Conservation (phyloP, 768 basidiomycete species). For the Serpula lacrymans region DNA sequence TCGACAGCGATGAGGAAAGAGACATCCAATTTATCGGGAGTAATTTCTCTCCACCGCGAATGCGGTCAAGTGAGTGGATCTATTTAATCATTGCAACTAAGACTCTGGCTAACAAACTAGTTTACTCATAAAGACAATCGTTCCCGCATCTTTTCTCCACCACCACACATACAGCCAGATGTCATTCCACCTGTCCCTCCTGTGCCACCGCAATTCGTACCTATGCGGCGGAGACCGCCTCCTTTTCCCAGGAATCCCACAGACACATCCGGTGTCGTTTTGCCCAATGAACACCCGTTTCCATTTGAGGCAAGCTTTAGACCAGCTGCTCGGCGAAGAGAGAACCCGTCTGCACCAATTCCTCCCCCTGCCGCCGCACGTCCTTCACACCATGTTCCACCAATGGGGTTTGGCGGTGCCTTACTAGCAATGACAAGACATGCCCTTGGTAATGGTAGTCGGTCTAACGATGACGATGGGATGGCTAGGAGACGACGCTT, state of each 20-base stretch:
- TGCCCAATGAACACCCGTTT: slow-evolving; percentile 49
- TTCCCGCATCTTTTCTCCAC: slow-evolving; percentile 39
- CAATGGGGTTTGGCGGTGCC: slow-evolving; percentile 66
- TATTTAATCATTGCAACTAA: too few species aligned
- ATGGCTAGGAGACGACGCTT: too few species aligned
- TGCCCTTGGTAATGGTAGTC: slow-evolving; percentile 11
- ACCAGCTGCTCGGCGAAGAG: slow-evolving; percentile 15
- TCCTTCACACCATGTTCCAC: slow-evolving; percentile 54
- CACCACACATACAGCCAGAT: slow-evolving; percentile 40
- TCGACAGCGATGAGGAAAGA: slow-evolving; percentile 40
- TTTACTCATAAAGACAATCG: not conserved
- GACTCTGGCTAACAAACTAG: not conserved
- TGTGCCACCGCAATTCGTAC: slow-evolving; percentile 38
- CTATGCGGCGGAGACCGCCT: slow-evolving; percentile 33
- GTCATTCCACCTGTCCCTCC: slow-evolving; percentile 56
- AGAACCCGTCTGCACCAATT: slow-evolving; percentile 20
- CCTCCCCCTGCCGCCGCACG: slow-evolving; percentile 35
- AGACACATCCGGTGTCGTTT: slow-evolving; percentile 41
- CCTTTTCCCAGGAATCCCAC: too few species aligned
- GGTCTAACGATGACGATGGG: too few species aligned
- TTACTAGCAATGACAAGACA: slow-evolving; percentile 43
- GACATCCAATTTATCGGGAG: slow-evolving; percentile 26
- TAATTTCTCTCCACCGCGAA: slow-evolving; percentile 12
- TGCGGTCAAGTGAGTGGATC: slow-evolving; percentile 17
- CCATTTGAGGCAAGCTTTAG: slow-evolving; percentile 43